Conservation (phyloP, 768 basidiomycete genomes). For the Daedalea quercina region DNA sequence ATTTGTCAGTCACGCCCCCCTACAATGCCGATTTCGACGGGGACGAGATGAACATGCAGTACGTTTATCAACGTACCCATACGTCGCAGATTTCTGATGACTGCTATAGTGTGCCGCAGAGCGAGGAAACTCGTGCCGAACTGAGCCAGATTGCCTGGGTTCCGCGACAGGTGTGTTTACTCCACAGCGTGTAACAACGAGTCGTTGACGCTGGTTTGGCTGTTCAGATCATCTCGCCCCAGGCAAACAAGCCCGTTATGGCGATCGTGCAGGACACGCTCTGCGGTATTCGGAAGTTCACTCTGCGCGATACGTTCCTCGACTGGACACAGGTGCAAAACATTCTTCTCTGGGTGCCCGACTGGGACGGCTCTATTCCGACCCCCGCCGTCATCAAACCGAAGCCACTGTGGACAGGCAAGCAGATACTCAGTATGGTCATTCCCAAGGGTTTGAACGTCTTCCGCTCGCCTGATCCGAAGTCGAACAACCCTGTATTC, state of each 20-base stretch:
- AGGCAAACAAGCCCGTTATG: conserved; percentile 99
- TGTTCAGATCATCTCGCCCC: conserved; percentile 91
- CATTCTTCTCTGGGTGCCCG: conserved; percentile 95
- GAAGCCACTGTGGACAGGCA: conserved; percentile 96
- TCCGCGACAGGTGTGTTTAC: conserved; percentile 68
- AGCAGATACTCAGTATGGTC: conserved; percentile 88
- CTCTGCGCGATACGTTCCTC: conserved; percentile 89
- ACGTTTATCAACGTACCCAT: conserved; percentile 35
- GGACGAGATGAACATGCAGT: conserved; percentile 99
- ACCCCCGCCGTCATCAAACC: conserved; percentile 94
- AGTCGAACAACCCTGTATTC: conserved; percentile 72
- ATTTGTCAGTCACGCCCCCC: conserved; percentile 96
- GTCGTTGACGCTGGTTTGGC: background rate
- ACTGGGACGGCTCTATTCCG: conserved; percentile 93
- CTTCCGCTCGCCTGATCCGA: conserved; percentile 70
- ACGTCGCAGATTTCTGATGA: background rate
- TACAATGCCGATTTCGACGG: conserved; percentile 99
- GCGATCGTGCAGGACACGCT: conserved; percentile 99
- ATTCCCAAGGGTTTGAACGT: conserved; percentile 97
- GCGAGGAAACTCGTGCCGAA: conserved; percentile 96
- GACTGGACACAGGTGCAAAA: conserved; percentile 97
- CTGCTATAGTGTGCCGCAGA: conserved; percentile 81
- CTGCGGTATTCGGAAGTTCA: conserved; percentile 96
- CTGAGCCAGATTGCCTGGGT: conserved; percentile 99
- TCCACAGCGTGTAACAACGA: background rate